Evolutionary conservation across 352 stramenopile species (phyloP).

Genomic region (Phytophthora hybrid): DNA sequence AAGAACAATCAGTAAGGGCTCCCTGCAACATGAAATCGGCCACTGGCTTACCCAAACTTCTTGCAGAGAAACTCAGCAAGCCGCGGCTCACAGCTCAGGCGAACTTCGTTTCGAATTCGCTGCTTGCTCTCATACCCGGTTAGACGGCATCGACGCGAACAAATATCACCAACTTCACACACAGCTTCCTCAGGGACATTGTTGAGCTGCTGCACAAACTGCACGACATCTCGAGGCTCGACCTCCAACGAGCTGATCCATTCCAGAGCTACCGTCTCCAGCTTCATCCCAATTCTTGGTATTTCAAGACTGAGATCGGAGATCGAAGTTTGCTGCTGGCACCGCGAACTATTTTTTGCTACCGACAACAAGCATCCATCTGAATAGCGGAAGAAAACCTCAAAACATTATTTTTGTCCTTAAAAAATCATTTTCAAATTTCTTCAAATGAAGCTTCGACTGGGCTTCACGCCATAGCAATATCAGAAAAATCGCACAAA

Average conservation of each 20-base stretch:
- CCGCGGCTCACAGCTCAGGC: slow-evolving; percentile 53
- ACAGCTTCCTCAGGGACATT: slow-evolving; percentile 52
- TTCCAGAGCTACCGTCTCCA: slow-evolving; percentile 64
- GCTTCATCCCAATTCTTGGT: slow-evolving; percentile 1
- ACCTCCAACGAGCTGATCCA: slow-evolving; percentile 48
- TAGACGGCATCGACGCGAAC: slow-evolving; percentile 21
- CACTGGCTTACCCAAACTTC: slow-evolving; percentile 53
- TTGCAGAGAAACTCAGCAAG: slow-evolving; percentile 72
- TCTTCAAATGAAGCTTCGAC: not conserved
- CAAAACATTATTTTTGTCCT: not conserved
- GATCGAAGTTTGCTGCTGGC: too few relatives aligned
- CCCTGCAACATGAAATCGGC: not conserved
- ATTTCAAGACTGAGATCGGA: too few relatives aligned
- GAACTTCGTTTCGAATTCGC: slow-evolving; percentile 36
- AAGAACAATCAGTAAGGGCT: slow-evolving; percentile 5
- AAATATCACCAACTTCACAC: slow-evolving; percentile 62
- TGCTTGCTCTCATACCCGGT: slow-evolving; percentile 7
- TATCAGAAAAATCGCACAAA: slow-evolving; percentile 1
- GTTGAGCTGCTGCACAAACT: slow-evolving; percentile 59
- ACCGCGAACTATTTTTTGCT: slow-evolving; percentile 14
- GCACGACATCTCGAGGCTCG: slow-evolving; percentile 41
- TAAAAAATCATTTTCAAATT: not conserved
- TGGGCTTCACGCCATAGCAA: not conserved
- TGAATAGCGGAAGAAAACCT: not conserved
- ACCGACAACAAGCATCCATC: not conserved